Evolutionary conservation across 352 stramenopile genomes (phyloP).

Genomic region (Blastocystis hominis): DNA sequence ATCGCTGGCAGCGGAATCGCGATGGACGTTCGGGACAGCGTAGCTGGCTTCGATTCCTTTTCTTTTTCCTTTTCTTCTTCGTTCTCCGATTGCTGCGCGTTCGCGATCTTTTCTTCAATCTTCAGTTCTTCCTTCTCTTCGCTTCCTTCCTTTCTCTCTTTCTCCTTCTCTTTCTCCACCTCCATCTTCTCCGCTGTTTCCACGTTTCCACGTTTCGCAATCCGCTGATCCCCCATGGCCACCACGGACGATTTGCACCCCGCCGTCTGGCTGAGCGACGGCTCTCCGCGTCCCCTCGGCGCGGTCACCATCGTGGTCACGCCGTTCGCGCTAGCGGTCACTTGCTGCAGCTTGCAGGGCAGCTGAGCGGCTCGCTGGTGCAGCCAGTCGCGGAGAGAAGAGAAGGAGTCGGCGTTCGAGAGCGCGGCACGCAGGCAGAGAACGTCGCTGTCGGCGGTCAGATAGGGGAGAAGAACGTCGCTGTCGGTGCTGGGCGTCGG

Average conservation of each 20-base stretch:
- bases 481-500: not conserved
- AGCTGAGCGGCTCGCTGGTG: not conserved
- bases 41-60: not conserved
- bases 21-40: not conserved
- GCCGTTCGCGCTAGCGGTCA: not conserved
- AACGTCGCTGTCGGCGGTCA: not conserved
- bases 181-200: too few species aligned
- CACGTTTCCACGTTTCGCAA: too few species aligned
- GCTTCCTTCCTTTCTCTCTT: not conserved
- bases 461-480: not conserved
- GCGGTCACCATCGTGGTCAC: not conserved
- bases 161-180: not conserved
- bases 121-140: not conserved
- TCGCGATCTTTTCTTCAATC: not conserved
- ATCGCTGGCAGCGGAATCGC: not conserved
- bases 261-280: constrained; percentile 19
- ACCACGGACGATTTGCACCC: constrained; percentile 49
- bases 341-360: not conserved
- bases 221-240: too few species aligned
- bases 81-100: not conserved
- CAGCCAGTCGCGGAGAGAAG: not conserved
- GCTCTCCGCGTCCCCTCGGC: not conserved
- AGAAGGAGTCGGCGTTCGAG: not conserved
- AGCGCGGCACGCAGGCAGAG: not conserved
- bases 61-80: not conserved